A percentile compares a stretch with the other conserved stretches of the same genome.
Evolutionary conservation across 768 basidiomycete species (phyloP).

Genomic region (Agaricus blazei): DNA sequence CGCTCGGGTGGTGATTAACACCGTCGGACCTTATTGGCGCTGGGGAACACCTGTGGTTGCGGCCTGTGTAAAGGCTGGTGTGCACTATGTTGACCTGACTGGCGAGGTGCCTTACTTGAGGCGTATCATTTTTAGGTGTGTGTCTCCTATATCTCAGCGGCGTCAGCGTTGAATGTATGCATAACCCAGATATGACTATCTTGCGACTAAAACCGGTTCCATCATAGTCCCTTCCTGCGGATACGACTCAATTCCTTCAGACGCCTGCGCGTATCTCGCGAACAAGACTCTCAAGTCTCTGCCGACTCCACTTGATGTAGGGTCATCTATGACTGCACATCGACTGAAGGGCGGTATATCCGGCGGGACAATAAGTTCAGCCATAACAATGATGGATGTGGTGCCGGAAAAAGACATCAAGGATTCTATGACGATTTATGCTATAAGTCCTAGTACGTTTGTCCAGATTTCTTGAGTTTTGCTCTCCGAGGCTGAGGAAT

Average conservation of each 20-base stretch:
- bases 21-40: conserved; percentile 69
- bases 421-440: conserved; percentile 26
- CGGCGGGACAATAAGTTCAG: conserved; percentile 57
- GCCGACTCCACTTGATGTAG: conserved; percentile 29
- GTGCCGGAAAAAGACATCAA: conserved; percentile 29
- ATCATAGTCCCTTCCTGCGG: conserved; percentile 79
- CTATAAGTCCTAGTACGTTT: conserved; percentile 38
- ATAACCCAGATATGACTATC: conserved; percentile 55
- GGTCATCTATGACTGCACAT: conserved; percentile 53
- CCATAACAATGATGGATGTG: conserved; percentile 31
- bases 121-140: conserved; percentile 56
- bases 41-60: conserved; percentile 71
- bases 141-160: conserved; percentile 7
- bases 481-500: neutral
- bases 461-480: neutral
- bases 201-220: conserved; percentile 63
- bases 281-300: conserved; percentile 60
- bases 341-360: conserved; percentile 45
- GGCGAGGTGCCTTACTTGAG: conserved; percentile 68
- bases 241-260: conserved; percentile 74
- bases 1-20: conserved; percentile 68
- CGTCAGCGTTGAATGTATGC: neutral
- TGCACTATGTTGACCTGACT: conserved; percentile 84
- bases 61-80: conserved; percentile 67
- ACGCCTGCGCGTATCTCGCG: conserved; percentile 62